Evolutionary conservation across 169 alveolate species (phyloP).

Genomic region (Sarcocystis neurona): DNA sequence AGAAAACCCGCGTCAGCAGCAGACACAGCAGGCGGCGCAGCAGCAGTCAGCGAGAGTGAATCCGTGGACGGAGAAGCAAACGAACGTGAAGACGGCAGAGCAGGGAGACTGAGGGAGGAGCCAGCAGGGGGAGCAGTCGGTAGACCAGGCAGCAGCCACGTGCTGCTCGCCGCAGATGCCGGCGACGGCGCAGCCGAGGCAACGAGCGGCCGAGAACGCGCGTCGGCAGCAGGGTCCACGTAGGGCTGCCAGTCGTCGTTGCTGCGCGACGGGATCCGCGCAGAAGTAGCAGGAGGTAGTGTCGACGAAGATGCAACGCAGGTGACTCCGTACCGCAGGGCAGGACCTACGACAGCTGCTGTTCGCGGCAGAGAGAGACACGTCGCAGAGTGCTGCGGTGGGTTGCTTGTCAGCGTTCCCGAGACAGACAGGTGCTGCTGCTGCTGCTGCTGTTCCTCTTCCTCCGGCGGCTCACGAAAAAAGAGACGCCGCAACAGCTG

Average conservation of each 20-base stretch:
- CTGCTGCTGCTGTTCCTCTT: slow-evolving; percentile 37
- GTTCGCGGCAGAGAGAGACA: too few species aligned
- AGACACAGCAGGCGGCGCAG: background rate
- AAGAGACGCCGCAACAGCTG: slow-evolving; percentile 24
- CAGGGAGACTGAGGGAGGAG: slow-evolving; percentile 48
- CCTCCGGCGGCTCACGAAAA: slow-evolving; percentile 31
- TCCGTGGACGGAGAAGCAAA: slow-evolving; percentile 10
- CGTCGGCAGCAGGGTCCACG: background rate
- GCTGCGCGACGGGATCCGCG: background rate
- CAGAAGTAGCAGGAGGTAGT: background rate
- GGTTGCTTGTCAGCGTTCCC: too few species aligned
- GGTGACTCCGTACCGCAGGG: background rate
- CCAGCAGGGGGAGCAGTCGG: slow-evolving; percentile 4
- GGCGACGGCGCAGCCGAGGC: too few species aligned
- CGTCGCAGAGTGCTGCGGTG: too few species aligned
- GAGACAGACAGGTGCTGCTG: slow-evolving; percentile 9
- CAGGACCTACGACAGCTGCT: background rate
- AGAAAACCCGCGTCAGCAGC: background rate
- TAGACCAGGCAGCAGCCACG: background rate
- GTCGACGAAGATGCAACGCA: background rate
- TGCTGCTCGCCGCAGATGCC: background rate
- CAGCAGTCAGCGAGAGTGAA: background rate
- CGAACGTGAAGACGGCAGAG: background rate
- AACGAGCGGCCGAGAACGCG: background rate
- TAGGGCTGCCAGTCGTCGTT: background rate